Conservation (phyloP, 176 grass and related monocot species). For the Alopecurus myosuroides region DNA sequence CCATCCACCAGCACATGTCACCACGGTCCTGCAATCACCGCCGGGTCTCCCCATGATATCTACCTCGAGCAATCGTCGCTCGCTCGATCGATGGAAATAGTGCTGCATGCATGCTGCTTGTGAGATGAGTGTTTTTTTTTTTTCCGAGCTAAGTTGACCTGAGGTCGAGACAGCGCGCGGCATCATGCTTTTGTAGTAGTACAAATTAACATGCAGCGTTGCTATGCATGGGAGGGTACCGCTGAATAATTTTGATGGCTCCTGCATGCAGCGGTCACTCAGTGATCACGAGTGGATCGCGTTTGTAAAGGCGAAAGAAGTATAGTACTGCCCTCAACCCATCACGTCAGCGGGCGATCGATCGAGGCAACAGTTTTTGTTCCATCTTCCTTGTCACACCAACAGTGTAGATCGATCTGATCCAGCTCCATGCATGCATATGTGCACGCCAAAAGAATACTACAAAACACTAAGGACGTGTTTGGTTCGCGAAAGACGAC, state of each 20-base stretch:
- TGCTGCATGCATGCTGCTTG: not conserved
- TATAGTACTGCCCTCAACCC: not conserved
- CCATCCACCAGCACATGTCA: too few relatives aligned
- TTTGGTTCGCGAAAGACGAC: too few relatives aligned
- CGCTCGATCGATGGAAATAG: too few relatives aligned
- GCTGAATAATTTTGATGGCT: not conserved
- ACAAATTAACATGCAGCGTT: not conserved
- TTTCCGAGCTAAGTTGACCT: too few relatives aligned
- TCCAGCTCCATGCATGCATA: not conserved
- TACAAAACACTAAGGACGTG: not conserved
- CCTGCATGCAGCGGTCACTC: not conserved
- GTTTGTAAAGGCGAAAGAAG: not conserved
- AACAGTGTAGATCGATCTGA: not conserved
- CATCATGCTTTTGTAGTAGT: constrained; percentile 10
- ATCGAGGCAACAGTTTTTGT: not conserved
- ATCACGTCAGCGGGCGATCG: not conserved
- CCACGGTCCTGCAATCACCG: too few relatives aligned
- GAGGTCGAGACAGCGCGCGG: not conserved
- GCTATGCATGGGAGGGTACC: not conserved
- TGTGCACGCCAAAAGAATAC: not conserved
- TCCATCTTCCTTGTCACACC: not conserved
- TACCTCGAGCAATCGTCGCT: too few relatives aligned
- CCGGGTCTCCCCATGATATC: too few relatives aligned
- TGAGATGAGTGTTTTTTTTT: too few relatives aligned
- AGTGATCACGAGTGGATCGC: not conserved